Percentiles rank a stretch among this genome's conserved stretches.
phyloP scores from a whole-genome alignment of 495 filamentous ascomycete genomes.

The Xylaria grammica region DNA sequence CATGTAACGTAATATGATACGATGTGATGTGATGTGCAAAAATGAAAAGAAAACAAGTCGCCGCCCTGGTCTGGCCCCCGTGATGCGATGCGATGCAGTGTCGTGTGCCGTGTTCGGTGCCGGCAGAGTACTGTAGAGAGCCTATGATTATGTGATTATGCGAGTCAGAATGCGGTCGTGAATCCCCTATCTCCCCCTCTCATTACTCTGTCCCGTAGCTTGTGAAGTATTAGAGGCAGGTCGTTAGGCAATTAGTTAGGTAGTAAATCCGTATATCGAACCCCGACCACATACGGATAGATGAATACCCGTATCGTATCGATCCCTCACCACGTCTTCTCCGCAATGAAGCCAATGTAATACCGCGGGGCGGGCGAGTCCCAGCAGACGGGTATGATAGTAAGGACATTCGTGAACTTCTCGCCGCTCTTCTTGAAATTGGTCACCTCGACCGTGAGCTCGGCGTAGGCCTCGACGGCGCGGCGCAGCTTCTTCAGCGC shows the following conservation, averaged over 20 bases:
- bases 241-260: no score
- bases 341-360: conserved; percentile 46
- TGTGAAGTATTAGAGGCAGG: background rate
- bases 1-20: no score
- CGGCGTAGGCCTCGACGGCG: conserved; percentile 43
- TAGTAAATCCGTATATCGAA: no score
- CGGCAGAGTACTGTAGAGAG: no score
- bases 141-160: no score
- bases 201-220: background rate
- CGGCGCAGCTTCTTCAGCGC: conserved; percentile 44
- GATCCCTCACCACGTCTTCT: background rate
- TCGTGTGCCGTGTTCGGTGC: background rate
- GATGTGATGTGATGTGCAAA: no score
- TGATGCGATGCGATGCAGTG: background rate
- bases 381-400: conserved; percentile 53
- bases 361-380: conserved; percentile 32
- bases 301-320: no score
- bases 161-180: no score
- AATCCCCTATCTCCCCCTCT: background rate
- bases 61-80: background rate
- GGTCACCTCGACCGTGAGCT: conserved; percentile 49
- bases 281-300: no score
- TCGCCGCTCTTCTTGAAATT: conserved; percentile 58
- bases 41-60: background rate
- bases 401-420: conserved; percentile 52